Base-by-base conservation (phyloP, 148 eudicot species). In the Euryodendron excelsum region DNA sequence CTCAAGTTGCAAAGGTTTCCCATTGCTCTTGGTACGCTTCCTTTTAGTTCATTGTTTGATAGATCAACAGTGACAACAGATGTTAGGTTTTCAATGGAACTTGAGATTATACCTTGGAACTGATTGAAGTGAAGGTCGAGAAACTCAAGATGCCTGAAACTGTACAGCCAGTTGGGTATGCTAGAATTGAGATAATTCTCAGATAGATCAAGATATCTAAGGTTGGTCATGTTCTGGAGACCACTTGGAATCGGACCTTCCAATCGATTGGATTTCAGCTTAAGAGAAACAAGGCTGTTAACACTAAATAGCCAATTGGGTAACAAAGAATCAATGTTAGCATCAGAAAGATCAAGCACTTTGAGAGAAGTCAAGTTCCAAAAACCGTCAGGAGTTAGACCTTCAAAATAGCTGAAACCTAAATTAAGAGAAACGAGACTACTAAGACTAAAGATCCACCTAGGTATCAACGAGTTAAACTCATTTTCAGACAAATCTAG, bases 31-130 rank as follows among this genome's bases (percentile, higher is more conserved):
- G n/a, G n/a, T n/a, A n/a, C n/a, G n/a, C n/a, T n/a, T n/a, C n/a
- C n/a, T n/a, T n/a, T n/a, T n/a, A n/a, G n/a, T n/a, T n/a, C n/a
- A n/a, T n/a, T n/a, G n/a, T n/a, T n/a, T n/a, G n/a, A n/a, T n/a
- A n/a, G n/a, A n/a, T n/a, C n/a, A n/a, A n/a, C n/a, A n/a, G n/a
- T n/a, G n/a, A n/a, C n/a, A n/a, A n/a, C n/a, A n/a, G n/a, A 52
- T 14, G 56, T 52, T 5, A 52, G 1, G 18, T 52, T 12, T 66
- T 85, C 17, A 34, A 69, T 3, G 92, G 91, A 25, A 70, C 23
- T 23, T 8, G 75, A 69, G 41, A 78, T 44, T 37, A 30, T 37
- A 28, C 75, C 75, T 10, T 48, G 48, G 15, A 45, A 70, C 25
- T 1, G 7, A 11, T 8, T 47, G 74, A 1, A 4, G 1, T 0